phyloP scores from a whole-genome alignment of 108 stramenopile genomes.

The Fistulifera solaris region DNA sequence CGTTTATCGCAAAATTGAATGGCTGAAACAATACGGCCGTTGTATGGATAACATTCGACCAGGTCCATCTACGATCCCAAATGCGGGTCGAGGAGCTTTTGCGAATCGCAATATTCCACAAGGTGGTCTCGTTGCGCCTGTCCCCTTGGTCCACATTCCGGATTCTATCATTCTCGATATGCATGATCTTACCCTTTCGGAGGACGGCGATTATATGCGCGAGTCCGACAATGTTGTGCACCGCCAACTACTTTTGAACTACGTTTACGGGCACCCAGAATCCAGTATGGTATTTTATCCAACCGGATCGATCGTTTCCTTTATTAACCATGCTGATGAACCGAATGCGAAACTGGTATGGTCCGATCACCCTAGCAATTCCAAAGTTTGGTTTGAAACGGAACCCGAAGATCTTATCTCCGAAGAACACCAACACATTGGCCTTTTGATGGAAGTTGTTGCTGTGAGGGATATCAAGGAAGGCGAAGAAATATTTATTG shows the following conservation, averaged over 20 bases:
- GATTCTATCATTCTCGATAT: slow-evolving; percentile 42
- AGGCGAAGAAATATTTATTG: slow-evolving; percentile 54
- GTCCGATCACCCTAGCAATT: slow-evolving; percentile 45
- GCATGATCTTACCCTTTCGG: slow-evolving; percentile 26
- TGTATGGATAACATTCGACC: slow-evolving; percentile 74
- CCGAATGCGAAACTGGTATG: slow-evolving; percentile 72
- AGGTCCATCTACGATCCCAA: slow-evolving; percentile 55
- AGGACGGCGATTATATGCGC: slow-evolving; percentile 17
- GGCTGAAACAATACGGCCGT: slow-evolving; percentile 58
- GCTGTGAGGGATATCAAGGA: slow-evolving; percentile 56
- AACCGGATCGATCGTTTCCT: slow-evolving; percentile 42
- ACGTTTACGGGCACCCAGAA: slow-evolving; percentile 62
- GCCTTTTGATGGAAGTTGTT: slow-evolving; percentile 69
- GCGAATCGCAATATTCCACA: slow-evolving; percentile 45
- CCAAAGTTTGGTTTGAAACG: slow-evolving; percentile 35
- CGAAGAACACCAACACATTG: slow-evolving; percentile 32
- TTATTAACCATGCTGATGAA: slow-evolving; percentile 67
- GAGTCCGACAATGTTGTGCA: slow-evolving; percentile 14
- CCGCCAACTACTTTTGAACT: slow-evolving; percentile 54
- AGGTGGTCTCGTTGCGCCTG: slow-evolving; percentile 57
- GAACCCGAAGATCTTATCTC: slow-evolving; percentile 29
- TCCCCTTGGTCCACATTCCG: slow-evolving; percentile 59
- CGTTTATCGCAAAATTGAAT: slow-evolving; percentile 28
- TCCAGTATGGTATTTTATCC: slow-evolving; percentile 54
- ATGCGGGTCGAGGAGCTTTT: slow-evolving; percentile 80